Base-by-base conservation (phyloP, 2,329 filamentous ascomycete species). In the Mycogone perniciosa region DNA sequence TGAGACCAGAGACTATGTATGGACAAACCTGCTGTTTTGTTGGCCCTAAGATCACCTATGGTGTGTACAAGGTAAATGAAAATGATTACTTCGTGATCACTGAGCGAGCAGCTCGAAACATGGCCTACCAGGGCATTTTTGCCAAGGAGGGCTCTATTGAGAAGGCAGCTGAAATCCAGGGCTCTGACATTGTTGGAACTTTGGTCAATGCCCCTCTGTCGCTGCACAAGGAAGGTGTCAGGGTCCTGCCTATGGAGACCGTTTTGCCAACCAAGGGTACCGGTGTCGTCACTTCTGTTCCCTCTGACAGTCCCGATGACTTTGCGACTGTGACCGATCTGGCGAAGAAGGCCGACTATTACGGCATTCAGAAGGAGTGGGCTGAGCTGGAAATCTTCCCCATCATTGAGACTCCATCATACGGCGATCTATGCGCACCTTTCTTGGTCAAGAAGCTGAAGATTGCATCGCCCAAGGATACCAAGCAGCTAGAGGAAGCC, bases 1-100 rank as follows among this genome's bases (percentile, higher is more conserved):
- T 99, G 55, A 81, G 93, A 55, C 89, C 93, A 2, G 93, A 99
- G 76, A 99, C 93, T 34, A 97, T 99, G 92, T 99, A 97, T 66
- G 95, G 95, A 38, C 93, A 97, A 71, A 95, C 85, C 4, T 95
- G 89, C 72, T 96, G 91, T 68, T 99, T 97, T 61, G 89, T 99
- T 44, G 89, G 90, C 4, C 92, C 93, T 7, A 88, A 86, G 64
- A 86, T 97, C 63, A 82, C 77, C 41, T 99, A 99, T 63, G 92
- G 92, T 46, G 73, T 99, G 56, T 96, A 89, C 77, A 88, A 89
- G 69, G 81, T 83, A 50, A 80, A 79, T 26, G 80, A 86, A 56
- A 86, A 82, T 57, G 87, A 95, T 59, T 96, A 89, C 71, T 93
- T 85, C 64, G 77, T 97, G 54, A 79, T 90, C 57, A 95, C 88